Evolutionary conservation across 2,329 filamentous ascomycete species (phyloP), one percentile per base, ranked within the genome.

Genomic region (Pseudocercospora pini-densiflorae): DNA sequence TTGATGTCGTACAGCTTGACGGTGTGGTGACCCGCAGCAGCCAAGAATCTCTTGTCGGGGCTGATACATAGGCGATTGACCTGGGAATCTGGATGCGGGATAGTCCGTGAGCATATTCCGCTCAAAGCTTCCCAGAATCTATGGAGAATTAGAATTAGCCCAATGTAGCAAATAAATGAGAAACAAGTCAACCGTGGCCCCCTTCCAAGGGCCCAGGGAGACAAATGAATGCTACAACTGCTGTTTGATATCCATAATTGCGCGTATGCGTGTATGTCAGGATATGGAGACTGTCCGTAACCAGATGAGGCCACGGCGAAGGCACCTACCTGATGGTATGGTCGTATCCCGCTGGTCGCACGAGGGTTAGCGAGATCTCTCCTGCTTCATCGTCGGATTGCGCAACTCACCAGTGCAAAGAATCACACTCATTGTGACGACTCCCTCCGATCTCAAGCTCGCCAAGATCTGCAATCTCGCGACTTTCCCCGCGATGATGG

Each of bases 1-100:
- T 97, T 97, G 84, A 98, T 97, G 77, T 99, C 95, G 83, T 96
- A 99, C 65, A 99, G 91, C 82, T 98, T 98, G 77, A 99, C 93
- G 60, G 92, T 93, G 79, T 94, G 92, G 72, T 89, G 88, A 27
- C 90, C 90, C 0, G 90, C 90, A 24, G 89, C 94, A 36, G 94
- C 94, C 62, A 98, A 90, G 80, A 91, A 97, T 69, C 94, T 92
- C 82, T 99, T 99, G 83, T 99, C 95, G 69, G 95, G 95, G 12
- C 95, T 97, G 76, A 99, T 99, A 80, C 94, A 98, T 58, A 99
- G 90, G 51, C 95, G 92, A 81, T 99, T 99, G 73, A 99, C 95
- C 81, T 99, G 95, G 9, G 94, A 98, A 80, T 99, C 95, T 2
- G 95, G 93, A 77, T 99, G 94, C 74, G 97, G 95, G 73, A 99